Evolutionary conservation across 768 basidiomycete genomes (phyloP), one percentile per base, ranked within the genome.

Genomic region (Leccinum ochraceum): DNA sequence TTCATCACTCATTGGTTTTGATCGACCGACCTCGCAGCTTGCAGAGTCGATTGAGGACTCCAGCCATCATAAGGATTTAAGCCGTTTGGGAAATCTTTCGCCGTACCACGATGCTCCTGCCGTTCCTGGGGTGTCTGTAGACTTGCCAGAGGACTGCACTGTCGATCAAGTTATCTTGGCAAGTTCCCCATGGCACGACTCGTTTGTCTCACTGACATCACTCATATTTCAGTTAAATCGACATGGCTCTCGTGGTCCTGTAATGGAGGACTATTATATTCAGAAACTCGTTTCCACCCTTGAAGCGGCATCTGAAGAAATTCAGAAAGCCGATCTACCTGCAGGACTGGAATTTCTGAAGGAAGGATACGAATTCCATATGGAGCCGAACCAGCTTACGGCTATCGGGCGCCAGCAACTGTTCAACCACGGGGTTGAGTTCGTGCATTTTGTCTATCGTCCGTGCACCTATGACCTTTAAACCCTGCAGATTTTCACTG

Each of bases 111-210:
- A 67, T 51, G 74, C 71, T 5, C 71, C 73, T 16, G 54, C 65
- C 8, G 64, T 71, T 39, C 61, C 46, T 30, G 74, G 73, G 8
- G 64, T 77, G 52, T 60, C 64, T 34, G 65, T 34, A 16, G 59
- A 70, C 30, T 63, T 79, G n/a, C 77, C 79, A n/a, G 65, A 56
- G 22, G 79, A 79, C 65, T 79, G 78, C 60, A 68, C 54, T 22
- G 74, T 80, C 17, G 74, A 78, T 32, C 78, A 76, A 67, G 75
- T 79, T 58, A 69, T 77, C 65, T 62, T 78, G 65, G 79, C 79
- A 61, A 57, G 71, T 57, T 50, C 22, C 26, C 6, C 4, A 14
- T 28, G 6, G 5, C 5, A 46, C 13, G 6, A 22, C 13, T 7
- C 8, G 0, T 9, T 30, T 3, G 17, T 1, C 26, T 17, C 46